These are phyloP conservation scores for Podospora fimiseda DNA, from an alignment of 495 filamentous ascomycete species.

Conservation along the genomic window DNA sequence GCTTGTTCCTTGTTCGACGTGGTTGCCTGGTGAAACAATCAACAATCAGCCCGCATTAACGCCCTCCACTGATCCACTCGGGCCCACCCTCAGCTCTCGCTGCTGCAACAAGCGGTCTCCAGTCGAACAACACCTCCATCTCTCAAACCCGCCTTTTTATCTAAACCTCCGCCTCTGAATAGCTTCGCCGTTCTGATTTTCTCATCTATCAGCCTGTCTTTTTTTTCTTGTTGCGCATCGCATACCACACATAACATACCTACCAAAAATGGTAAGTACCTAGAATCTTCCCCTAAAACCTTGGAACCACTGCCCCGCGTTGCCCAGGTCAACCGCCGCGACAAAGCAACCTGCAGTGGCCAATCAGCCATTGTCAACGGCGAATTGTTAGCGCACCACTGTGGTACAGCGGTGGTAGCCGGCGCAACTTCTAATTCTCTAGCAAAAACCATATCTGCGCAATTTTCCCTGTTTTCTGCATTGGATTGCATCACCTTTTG, in stretches of 20 bases:
- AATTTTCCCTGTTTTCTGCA: background rate
- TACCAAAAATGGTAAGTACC: slow-evolving; percentile 17
- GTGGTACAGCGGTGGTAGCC: slow-evolving; percentile 7
- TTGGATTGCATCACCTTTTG: too few relatives aligned
- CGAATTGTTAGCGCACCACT: slow-evolving; percentile 20
- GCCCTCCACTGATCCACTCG: slow-evolving; percentile 18
- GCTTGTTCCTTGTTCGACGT: too few relatives aligned
- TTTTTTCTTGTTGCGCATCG: background rate
- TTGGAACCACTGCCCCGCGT: slow-evolving; percentile 14
- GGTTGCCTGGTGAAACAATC: slow-evolving; percentile 30
- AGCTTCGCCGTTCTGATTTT: slow-evolving; percentile 7
- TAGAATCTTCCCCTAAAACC: slow-evolving; percentile 4
- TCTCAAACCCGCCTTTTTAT: slow-evolving; percentile 10
- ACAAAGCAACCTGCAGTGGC: slow-evolving; percentile 8
- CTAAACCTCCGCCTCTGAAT: slow-evolving; percentile 25
- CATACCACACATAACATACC: background rate
- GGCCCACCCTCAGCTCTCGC: slow-evolving; percentile 5
- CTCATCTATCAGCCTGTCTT: background rate
- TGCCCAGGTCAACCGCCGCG: slow-evolving; percentile 22
- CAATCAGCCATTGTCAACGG: slow-evolving; percentile 13
- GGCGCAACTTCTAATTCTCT: slow-evolving; percentile 2
- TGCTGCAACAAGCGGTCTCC: background rate
- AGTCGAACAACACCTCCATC: slow-evolving; percentile 8
- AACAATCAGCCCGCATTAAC: slow-evolving; percentile 6
- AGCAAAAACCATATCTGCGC: background rate